phyloP scores from a whole-genome alignment of 2,329 filamentous ascomycete genomes.

The Microdochium paspali region DNA sequence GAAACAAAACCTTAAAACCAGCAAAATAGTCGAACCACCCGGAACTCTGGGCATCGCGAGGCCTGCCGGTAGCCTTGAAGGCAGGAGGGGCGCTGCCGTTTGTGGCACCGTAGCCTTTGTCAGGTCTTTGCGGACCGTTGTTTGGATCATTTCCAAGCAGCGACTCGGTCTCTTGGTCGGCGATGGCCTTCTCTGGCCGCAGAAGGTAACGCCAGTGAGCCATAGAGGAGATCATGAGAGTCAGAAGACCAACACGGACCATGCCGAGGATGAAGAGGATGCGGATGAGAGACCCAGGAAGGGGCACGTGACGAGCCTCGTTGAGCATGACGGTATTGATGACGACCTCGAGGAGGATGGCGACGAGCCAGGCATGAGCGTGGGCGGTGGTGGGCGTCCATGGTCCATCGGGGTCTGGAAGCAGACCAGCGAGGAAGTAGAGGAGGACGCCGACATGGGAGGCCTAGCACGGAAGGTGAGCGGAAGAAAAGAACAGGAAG shows the following conservation, averaged over 20 bases:
- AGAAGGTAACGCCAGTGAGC: constrained; percentile 17
- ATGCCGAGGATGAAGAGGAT: constrained; percentile 15
- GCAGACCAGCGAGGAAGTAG: constrained; percentile 29
- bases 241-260: constrained; percentile 16
- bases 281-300: constrained; percentile 15
- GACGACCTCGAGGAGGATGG: constrained; percentile 19
- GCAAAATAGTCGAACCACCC: constrained; percentile 36
- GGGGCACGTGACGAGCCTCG: constrained; percentile 14
- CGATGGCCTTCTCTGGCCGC: constrained; percentile 14
- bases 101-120: constrained; percentile 11
- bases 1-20: constrained; percentile 33
- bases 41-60: constrained; percentile 19
- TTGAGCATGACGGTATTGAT: constrained; percentile 20
- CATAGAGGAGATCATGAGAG: constrained; percentile 19
- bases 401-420: constrained; percentile 33
- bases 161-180: constrained; percentile 21
- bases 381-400: constrained; percentile 27
- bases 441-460: constrained; percentile 29
- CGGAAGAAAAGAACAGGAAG: not conserved
- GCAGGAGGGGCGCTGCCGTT: constrained; percentile 5
- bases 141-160: constrained; percentile 23
- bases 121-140: not conserved
- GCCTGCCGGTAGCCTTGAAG: constrained; percentile 6
- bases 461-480: constrained; percentile 12
- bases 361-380: constrained; percentile 22